Evolutionary conservation across 495 filamentous ascomycete species (phyloP).

Genomic region (Lineolata rhizophorae): DNA sequence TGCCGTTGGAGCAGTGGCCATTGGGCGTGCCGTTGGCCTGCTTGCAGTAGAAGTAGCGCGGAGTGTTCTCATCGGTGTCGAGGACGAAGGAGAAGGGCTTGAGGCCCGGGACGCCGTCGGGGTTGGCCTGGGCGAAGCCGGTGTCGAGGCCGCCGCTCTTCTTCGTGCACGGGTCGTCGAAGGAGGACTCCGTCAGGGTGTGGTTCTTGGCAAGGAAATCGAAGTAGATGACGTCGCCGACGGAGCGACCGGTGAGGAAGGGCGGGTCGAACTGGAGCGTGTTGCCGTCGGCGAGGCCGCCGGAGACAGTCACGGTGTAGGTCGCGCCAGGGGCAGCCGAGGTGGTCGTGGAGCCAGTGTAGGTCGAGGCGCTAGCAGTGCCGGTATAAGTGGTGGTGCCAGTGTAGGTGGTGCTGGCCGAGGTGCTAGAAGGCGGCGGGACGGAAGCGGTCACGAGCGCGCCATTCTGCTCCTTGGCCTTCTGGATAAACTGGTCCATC

Average conservation of each 20-base stretch:
- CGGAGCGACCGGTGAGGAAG: constrained; percentile 3
- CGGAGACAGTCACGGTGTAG: constrained; percentile 4
- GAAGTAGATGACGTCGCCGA: constrained; percentile 2
- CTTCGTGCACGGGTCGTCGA: constrained; percentile 8
- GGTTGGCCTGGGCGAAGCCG: constrained; percentile 4
- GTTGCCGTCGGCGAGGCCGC: constrained; percentile 5
- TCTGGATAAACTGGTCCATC: constrained; percentile 6
- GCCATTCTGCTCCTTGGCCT: constrained; percentile 6
- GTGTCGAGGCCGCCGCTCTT: constrained; percentile 5
- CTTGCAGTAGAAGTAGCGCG: constrained; percentile 6
- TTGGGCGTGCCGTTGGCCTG: constrained; percentile 6
- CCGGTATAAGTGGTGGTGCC: constrained; percentile 1
- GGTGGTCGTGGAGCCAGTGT: too few species aligned
- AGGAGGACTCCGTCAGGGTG: constrained; percentile 5
- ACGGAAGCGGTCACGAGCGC: not conserved
- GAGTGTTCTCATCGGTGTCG: constrained; percentile 1
- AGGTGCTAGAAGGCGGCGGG: constrained; percentile 1
- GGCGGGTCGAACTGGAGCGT: constrained; percentile 4
- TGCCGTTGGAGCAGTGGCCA: constrained; percentile 5
- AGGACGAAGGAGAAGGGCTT: not conserved
- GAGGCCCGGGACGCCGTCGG: not conserved
- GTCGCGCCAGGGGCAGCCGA: not conserved
- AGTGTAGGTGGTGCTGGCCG: not conserved
- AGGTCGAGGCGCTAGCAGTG: too few species aligned
- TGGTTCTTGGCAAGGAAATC: not conserved